Evolutionary conservation across 2,329 filamentous ascomycete species (phyloP).

Genomic region (Venturia nashicola): DNA sequence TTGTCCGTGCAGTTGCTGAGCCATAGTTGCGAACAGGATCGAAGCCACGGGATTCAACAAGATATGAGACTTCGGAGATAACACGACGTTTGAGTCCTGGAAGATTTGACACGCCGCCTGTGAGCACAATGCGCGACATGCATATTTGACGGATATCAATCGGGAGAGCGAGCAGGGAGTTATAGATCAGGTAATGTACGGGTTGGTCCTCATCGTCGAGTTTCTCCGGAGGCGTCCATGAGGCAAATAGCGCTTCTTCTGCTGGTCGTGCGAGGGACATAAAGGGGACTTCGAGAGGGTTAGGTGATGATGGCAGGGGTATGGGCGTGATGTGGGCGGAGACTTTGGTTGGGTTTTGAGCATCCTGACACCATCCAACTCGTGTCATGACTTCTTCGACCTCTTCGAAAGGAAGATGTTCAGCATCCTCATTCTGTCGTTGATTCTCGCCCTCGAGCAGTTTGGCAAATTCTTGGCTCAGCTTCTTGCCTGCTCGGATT

Average conservation of each 20-base stretch:
- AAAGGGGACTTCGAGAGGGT: constrained; percentile 52
- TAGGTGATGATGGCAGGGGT: constrained; percentile 37
- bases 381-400: constrained; percentile 69
- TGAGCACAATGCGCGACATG: constrained; percentile 80
- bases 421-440: constrained; percentile 17
- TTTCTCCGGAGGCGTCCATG: constrained; percentile 36
- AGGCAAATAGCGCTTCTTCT: constrained; percentile 62
- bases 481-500: constrained; percentile 58
- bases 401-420: constrained; percentile 50
- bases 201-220: constrained; percentile 83
- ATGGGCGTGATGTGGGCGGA: constrained; percentile 15
- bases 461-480: constrained; percentile 58
- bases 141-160: constrained; percentile 73
- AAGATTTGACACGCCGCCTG: constrained; percentile 67
- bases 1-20: constrained; percentile 29
- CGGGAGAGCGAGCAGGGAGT: constrained; percentile 60
- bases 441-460: constrained; percentile 39
- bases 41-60: constrained; percentile 65
- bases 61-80: constrained; percentile 56
- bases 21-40: constrained; percentile 60
- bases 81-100: constrained; percentile 69
- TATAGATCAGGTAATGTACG: constrained; percentile 64
- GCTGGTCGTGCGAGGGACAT: constrained; percentile 59
- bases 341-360: constrained; percentile 11
- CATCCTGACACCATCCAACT: constrained; percentile 57